Evolutionary conservation across 1,284 basidiomycete species (phyloP).

Genomic region (Schizophyllum commune): DNA sequence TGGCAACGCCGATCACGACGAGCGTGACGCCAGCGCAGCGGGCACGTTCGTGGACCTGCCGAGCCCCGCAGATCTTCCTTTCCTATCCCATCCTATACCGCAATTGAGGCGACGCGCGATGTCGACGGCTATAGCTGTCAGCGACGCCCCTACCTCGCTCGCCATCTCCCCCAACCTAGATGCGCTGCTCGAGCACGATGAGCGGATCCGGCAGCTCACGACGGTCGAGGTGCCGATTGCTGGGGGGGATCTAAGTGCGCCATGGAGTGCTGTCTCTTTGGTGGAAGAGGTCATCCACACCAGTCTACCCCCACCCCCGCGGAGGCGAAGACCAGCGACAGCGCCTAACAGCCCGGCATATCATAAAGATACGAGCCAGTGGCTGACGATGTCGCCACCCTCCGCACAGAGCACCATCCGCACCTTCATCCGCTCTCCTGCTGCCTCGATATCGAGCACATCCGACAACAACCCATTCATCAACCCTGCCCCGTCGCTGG

Average conservation of each 20-base stretch:
- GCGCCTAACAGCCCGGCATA: not conserved
- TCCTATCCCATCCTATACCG: no score
- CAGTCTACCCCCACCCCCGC: slow-evolving; percentile 15
- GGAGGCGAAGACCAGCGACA: slow-evolving; percentile 2
- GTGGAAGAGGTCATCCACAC: slow-evolving; percentile 1
- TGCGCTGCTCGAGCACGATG: slow-evolving; percentile 54
- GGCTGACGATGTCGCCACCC: slow-evolving; percentile 1
- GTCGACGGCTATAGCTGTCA: no score
- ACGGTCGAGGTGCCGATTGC: slow-evolving; percentile 2
- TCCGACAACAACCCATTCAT: slow-evolving; percentile 35
- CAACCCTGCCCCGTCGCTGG: slow-evolving; percentile 32
- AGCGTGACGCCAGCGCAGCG: no score
- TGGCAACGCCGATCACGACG: no score
- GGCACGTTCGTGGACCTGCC: not conserved
- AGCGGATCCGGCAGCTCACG: slow-evolving; percentile 25
- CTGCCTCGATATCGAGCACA: slow-evolving; percentile 6
- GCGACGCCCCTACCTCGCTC: slow-evolving; percentile 19
- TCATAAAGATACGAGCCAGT: not conserved
- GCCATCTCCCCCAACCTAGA: slow-evolving; percentile 55
- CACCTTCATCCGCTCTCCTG: not conserved
- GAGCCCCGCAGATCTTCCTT: no score
- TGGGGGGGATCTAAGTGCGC: slow-evolving; percentile 4
- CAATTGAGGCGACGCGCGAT: no score
- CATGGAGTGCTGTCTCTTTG: slow-evolving; percentile 4
- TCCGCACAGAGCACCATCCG: not conserved